Conservation (phyloP, 2,329 filamentous ascomycete genomes). For the Fusarium pseudocircinatum region DNA sequence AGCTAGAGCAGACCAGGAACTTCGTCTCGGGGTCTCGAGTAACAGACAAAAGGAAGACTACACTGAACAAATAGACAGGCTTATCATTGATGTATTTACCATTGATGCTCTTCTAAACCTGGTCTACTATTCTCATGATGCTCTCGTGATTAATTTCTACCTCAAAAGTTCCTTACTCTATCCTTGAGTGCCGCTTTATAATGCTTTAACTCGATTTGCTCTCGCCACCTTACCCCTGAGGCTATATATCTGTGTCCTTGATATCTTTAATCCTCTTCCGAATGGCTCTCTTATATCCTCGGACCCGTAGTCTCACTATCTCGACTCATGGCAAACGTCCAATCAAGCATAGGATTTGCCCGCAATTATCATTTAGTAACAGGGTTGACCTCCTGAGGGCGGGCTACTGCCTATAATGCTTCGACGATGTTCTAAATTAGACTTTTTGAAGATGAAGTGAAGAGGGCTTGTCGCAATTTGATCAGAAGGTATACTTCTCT, state of each 20-base stretch:
- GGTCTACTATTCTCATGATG: accelerated
- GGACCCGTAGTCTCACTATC: no score
- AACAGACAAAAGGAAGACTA: neutral
- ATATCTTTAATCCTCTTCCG: no score
- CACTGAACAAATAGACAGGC: neutral
- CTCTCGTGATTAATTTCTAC: neutral
- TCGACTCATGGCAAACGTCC: neutral
- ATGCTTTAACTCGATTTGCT: neutral
- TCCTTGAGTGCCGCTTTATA: neutral
- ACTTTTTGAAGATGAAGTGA: neutral
- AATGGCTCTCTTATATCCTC: no score
- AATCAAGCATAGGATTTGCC: neutral
- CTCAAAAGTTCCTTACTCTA: no score
- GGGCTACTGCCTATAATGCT: neutral
- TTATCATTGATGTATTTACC: no score
- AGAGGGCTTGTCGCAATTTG: accelerated
- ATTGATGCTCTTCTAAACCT: accelerated
- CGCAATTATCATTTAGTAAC: neutral
- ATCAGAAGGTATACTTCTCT: neutral
- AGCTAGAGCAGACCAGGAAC: no score
- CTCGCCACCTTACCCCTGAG: neutral
- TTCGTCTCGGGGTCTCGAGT: neutral
- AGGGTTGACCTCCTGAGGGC: no score
- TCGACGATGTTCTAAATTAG: neutral
- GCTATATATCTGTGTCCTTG: no score